Evolutionary conservation across 257 asterid species (phyloP).

Genomic region (Solanum rostratum): DNA sequence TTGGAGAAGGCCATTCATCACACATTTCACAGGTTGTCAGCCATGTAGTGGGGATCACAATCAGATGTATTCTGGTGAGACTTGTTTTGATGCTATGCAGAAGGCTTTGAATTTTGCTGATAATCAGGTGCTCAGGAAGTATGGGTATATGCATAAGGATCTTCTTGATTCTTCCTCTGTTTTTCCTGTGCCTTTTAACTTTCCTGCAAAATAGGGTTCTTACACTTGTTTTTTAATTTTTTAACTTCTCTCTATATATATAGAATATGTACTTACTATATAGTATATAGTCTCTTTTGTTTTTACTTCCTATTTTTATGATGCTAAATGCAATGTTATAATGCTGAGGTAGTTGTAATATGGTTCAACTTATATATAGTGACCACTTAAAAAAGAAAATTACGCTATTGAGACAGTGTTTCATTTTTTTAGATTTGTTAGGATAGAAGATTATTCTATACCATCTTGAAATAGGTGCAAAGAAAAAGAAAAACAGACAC

Average conservation of each 20-base stretch:
- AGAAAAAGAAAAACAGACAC: no score
- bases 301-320: not conserved
- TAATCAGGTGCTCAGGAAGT: slow-evolving; percentile 80
- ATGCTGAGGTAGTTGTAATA: not conserved
- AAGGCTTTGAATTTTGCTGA: slow-evolving; percentile 76
- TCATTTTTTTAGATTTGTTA: not conserved
- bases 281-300: not conserved
- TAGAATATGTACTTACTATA: not conserved
- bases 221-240: not conserved
- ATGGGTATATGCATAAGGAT: slow-evolving; percentile 63
- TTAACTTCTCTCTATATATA: not conserved
- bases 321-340: not conserved
- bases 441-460: not conserved
- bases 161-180: slow-evolving; percentile 56
- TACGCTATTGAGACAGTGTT: not conserved
- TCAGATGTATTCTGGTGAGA: slow-evolving; percentile 70
- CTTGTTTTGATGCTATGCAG: slow-evolving; percentile 73
- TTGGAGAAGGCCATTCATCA: slow-evolving; percentile 84
- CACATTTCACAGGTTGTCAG: slow-evolving; percentile 97
- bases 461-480: no score
- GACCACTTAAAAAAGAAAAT: not conserved
- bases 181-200: slow-evolving; percentile 58
- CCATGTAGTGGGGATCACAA: slow-evolving; percentile 91
- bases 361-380: not conserved
- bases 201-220: slow-evolving; percentile 33